phyloP scores from a whole-genome alignment of 768 basidiomycete species.

The Trametes coccinea region DNA sequence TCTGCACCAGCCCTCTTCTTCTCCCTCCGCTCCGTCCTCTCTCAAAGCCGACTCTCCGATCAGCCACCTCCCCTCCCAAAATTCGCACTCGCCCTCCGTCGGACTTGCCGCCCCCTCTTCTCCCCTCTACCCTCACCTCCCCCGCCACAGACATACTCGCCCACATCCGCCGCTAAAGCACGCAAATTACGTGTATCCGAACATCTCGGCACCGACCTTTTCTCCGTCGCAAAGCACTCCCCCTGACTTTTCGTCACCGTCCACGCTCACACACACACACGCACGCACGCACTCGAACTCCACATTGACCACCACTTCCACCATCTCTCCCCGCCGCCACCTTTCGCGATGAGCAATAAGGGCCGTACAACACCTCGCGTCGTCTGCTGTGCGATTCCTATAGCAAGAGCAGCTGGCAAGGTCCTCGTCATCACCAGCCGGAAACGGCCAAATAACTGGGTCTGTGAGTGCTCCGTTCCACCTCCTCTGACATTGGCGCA shows the following conservation, averaged over 20 bases:
- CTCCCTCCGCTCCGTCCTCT: not conserved
- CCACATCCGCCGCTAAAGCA: not conserved
- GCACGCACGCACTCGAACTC: not conserved
- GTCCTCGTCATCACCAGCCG: constrained; percentile 84
- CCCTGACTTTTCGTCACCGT: constrained; percentile 13
- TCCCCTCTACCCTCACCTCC: not conserved
- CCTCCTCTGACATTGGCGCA: constrained; percentile 3
- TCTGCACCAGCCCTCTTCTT: not conserved
- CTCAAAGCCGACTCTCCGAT: constrained; percentile 4
- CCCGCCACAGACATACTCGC: not conserved
- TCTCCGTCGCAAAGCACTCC: not conserved
- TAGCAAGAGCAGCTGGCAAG: constrained; percentile 69
- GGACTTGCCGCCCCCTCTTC: not conserved
- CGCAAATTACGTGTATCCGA: constrained; percentile 15
- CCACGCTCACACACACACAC: not conserved
- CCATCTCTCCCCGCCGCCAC: not conserved
- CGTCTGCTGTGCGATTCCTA: constrained; percentile 90
- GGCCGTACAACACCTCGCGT: constrained; percentile 80
- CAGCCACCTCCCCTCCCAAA: not conserved
- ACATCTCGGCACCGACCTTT: constrained; percentile 4
- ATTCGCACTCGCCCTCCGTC: constrained; percentile 1
- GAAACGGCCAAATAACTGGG: constrained; percentile 79
- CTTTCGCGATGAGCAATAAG: constrained; percentile 54
- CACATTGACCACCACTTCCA: constrained; percentile 1
- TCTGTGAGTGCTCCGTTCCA: constrained; percentile 64